Percentiles rank a stretch among this genome's conserved stretches.
These are phyloP conservation scores for Fusarium pseudoanthophilum DNA, from an alignment of 2,329 filamentous ascomycete genomes.

Conservation along the genomic window DNA sequence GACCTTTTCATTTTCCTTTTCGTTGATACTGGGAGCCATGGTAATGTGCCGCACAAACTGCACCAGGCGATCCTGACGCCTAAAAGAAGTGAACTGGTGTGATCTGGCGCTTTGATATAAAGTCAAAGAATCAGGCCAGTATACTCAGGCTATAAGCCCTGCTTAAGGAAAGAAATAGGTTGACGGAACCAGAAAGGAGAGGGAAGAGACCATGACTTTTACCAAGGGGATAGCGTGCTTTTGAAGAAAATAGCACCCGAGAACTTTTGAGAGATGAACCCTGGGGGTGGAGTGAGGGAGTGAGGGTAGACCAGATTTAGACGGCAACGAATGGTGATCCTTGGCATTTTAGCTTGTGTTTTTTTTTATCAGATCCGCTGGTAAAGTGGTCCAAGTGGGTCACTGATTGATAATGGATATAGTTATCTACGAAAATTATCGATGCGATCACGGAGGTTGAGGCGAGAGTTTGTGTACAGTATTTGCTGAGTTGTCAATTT, in stretches of 20 bases:
- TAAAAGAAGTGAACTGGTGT: background rate
- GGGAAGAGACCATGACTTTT: background rate
- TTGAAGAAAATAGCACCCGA: constrained; percentile 20
- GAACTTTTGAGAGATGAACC: constrained; percentile 22
- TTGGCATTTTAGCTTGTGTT: constrained; percentile 33
- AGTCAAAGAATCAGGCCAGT: background rate
- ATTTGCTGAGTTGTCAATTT: background rate
- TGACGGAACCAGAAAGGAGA: background rate
- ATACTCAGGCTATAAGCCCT: constrained; percentile 6
- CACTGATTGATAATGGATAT: constrained; percentile 37
- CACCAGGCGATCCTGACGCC: background rate
- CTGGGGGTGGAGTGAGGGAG: constrained; percentile 27
- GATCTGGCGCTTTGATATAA: constrained; percentile 1
- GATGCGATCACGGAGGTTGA: constrained; percentile 24
- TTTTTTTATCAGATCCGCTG: constrained; percentile 38
- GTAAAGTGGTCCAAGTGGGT: constrained; percentile 17
- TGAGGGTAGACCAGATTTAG: constrained; percentile 9
- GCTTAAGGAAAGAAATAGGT: background rate
- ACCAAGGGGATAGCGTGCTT: constrained; percentile 17
- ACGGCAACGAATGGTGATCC: constrained; percentile 28
- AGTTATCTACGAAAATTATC: constrained; percentile 1
- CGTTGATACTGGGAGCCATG: constrained; percentile 27
- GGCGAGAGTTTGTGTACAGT: background rate
- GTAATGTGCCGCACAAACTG: background rate
- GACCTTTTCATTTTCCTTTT: constrained; percentile 29